Base-by-base conservation (phyloP, 2,329 filamentous ascomycete genomes). In the Hypoxylon sp. region DNA sequence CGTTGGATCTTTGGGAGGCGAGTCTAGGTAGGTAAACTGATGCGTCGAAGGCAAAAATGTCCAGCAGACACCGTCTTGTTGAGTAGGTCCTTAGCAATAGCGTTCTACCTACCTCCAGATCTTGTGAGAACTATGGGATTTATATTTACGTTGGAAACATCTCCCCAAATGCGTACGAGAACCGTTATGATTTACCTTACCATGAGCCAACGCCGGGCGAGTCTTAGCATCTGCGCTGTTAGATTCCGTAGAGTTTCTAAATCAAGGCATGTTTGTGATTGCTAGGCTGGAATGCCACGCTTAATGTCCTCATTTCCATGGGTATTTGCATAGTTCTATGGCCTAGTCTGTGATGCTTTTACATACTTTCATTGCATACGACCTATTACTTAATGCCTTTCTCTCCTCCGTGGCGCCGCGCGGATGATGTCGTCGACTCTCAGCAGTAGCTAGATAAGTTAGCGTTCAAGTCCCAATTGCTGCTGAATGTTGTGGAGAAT, bases 381-480 rank as follows among this genome's bases (percentile, higher is more conserved):
- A 35, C n/a, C 57, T 48, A 22, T 44, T 54, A 19, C 57, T 84
- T 83, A 93, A 86, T 92, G 91, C 75, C 92, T 88, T 81, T 95
- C 92, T 70, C 94, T 87, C 83, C 88, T 90, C 79, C 96, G 87
- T 59, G 96, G 96, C 58, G 96, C 96, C 57, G 94, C 93, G 69
- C 95, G 91, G 80, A 99, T 98, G 80, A 99, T 99, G 81, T 98
- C 96, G 84, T 99, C 96, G 58, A 99, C 96, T 79, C 96, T 89
- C 73, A 99, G 86, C 71, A 99, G 87, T 72, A 98, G 86, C 92
- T 95, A 74, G n/a, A 37, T 50, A 44, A 39, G 59, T 74, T 57
- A 73, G 72, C 35, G 74, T 79, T 76, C 22, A 57, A 19, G 24
- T 19, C 1, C 33, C n/a, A 2, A 44, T 31, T n/a, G 5, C 29